A percentile compares a stretch with the other conserved stretches of the same genome.
These are phyloP conservation scores for Ochromonas danica DNA, from an alignment of 108 stramenopile genomes.

Conservation along the genomic window DNA sequence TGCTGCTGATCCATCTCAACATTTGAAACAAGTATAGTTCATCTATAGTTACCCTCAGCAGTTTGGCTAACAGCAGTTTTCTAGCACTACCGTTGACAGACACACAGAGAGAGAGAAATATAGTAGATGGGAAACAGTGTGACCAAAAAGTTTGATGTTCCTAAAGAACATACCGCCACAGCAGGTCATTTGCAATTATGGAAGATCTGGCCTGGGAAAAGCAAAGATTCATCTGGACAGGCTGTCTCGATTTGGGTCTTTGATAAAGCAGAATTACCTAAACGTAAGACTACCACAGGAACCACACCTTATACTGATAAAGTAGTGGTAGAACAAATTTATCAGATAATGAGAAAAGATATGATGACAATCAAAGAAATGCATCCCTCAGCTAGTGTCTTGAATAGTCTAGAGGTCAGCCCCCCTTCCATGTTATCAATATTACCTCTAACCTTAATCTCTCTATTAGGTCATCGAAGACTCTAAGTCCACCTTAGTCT, in stretches of 20 bases:
- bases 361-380: neutral
- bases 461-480: conserved; percentile 33
- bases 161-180: conserved; percentile 28
- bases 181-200: conserved; percentile 19
- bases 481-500: neutral
- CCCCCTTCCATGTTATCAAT: neutral
- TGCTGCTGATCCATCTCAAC: no score
- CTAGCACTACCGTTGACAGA: no score
- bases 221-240: conserved; percentile 8
- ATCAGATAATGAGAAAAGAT: conserved; percentile 36
- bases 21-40: no score
- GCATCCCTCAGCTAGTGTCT: neutral
- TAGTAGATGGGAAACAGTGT: conserved; percentile 23
- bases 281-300: neutral
- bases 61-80: no score
- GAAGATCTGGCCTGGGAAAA: conserved; percentile 23
- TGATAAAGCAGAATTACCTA: conserved; percentile 13
- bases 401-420: neutral
- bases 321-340: neutral
- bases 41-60: no score
- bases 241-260: conserved; percentile 27
- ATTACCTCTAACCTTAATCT: neutral
- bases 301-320: conserved; percentile 23
- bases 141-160: conserved; percentile 33
- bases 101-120: no score